A percentile compares a stretch with the other conserved stretches of the same genome.
Conservation (phyloP, 768 basidiomycete genomes). For the Cystofilobasidium capitatum region DNA sequence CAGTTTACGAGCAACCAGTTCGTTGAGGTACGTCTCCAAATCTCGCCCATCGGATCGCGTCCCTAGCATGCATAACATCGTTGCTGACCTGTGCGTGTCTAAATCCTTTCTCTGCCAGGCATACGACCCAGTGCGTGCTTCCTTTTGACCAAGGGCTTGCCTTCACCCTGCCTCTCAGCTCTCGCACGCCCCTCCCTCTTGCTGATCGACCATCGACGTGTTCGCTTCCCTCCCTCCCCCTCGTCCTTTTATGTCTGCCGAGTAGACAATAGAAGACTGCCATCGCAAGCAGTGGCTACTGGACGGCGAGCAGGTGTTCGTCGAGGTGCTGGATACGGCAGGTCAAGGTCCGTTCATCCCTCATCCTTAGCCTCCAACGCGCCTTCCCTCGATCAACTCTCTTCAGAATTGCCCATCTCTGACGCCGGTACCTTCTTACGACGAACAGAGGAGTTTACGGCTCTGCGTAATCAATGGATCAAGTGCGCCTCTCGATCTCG, state of each 20-base stretch:
- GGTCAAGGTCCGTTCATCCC: slow-evolving; percentile 66
- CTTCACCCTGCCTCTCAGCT: background rate
- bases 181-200: background rate
- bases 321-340: slow-evolving; percentile 95
- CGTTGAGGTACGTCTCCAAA: slow-evolving; percentile 56
- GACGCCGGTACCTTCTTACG: no score
- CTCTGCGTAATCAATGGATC: slow-evolving; percentile 94
- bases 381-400: slow-evolving; percentile 26
- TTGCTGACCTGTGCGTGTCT: background rate
- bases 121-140: slow-evolving; percentile 58
- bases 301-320: slow-evolving; percentile 87
- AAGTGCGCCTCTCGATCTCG: slow-evolving; percentile 54
- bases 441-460: slow-evolving; percentile 81
- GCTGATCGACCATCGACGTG: background rate
- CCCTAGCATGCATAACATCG: background rate
- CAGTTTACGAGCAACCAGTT: slow-evolving; percentile 95
- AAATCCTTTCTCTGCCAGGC: slow-evolving; percentile 48
- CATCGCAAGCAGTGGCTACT: slow-evolving; percentile 92
- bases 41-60: slow-evolving; percentile 34
- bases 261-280: slow-evolving; percentile 82
- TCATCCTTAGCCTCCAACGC: background rate
- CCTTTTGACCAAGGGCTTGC: background rate
- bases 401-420: no score
- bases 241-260: background rate
- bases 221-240: background rate